Evolutionary conservation across 768 basidiomycete genomes (phyloP), one percentile per base, ranked within the genome.

Genomic region (Lepiota venenata): DNA sequence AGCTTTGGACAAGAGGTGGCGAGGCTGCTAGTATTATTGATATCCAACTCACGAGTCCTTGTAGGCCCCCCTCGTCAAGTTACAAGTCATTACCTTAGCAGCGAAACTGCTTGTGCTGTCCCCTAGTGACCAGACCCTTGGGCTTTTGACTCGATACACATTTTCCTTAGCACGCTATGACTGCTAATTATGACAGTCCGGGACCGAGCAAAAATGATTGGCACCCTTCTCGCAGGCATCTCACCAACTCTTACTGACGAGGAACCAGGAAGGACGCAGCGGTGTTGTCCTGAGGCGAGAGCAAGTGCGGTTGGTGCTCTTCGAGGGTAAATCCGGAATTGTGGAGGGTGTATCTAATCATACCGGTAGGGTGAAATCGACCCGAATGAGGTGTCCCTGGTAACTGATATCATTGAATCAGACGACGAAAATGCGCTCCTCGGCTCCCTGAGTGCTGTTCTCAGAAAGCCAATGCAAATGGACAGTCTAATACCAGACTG

Each of bases 81-180:
- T 94, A 4, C 94, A 97, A 65, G 78, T 85, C 37, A 68, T 96
- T 7, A 93, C 87, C 0, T 80, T 98, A n/a, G 85, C 90, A 0
- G 85, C 91, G 1, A 98, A 98, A 69, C 73, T 97, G 3, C 71
- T 90, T 52, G 79, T 90, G 16, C 73, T 93, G 22, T 81, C 77
- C 47, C 82, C 85, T n/a, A 66, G 71, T 15, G 73, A 83, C 61
- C 63, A 64, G 50, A 73, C 72, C 16, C 58, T 91, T 0, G 67
- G 64, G 2, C 76, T 85, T 7, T 73, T 94, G 41, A 76, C 75
- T 55, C 78, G 76, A 44, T 91, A 98, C 64, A 81, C 93, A 16
- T 82, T 97, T 55, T 80, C 82, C 2, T 79, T 97, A 16, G 95
- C 93, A 2, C 79, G 88, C 52, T 98, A 95, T 69, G 97, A 99